Evolutionary conservation across 2,329 filamentous ascomycete genomes (phyloP), one percentile per base, ranked within the genome.

Genomic region (Tolypocladium pustulatum): DNA sequence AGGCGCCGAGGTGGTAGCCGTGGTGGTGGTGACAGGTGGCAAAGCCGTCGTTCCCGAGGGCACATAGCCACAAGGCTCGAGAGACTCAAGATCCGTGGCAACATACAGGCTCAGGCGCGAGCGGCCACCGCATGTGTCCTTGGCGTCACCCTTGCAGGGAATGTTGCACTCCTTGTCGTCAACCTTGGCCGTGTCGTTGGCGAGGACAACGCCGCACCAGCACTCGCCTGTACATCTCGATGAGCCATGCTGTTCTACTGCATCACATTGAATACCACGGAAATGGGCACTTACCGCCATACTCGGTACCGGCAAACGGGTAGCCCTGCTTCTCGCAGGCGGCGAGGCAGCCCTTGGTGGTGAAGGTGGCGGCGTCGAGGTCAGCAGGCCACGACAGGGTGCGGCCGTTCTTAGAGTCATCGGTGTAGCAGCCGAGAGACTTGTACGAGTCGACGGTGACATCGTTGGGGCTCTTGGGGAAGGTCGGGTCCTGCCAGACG

Each of bases 371-470:
- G 17, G 65, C 59, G 36, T 73, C 66, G 20, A 80, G 60, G 46
- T 70, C 63, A 66, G 76, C 71, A 25, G 69, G 70, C 66, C 76
- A 80, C 32, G 72, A 72, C 54, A 83, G 72, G 32, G 80, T 75
- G 55, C 75, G 75, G 46, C 77, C 75, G 56, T 71, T 62, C 54
- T 61, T 61, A 25, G 72, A 72, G 58, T 73, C 65, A 61, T 82
- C 80, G 34, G 73, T 75, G 65, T 81, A 87, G 73, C 86, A 90
- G 58, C 86, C 86, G n/a, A 80, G 68, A 62, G 83, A 79, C 51
- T 75, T 73, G 76, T 85, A 89, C 53, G 78, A 75, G 57, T 75
- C 73, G 52, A 79, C 73, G 30, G 76, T 78, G 32, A 78, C 68
- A 56, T 79, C 72, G 25, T 70, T 72, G 62, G 74, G 77, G 61